These are phyloP conservation scores for Botryotinia calthae DNA, from an alignment of 2,329 filamentous ascomycete genomes.

Conservation along the genomic window DNA sequence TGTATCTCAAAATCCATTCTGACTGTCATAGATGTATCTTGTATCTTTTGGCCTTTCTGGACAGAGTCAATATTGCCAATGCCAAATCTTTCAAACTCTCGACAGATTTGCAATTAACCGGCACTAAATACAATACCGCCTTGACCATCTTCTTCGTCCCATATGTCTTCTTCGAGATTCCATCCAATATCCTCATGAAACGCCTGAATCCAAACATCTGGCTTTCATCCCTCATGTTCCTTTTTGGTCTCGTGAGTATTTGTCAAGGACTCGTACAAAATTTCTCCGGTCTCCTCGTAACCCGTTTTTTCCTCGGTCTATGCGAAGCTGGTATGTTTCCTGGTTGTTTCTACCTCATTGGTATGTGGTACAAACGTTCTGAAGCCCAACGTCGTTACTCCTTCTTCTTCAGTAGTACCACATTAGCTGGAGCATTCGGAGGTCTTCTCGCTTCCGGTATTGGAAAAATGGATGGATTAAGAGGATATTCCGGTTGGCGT, in stretches of 20 bases:
- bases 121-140: conserved; percentile 67
- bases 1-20: background rate
- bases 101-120: conserved; percentile 59
- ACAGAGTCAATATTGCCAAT: conserved; percentile 78
- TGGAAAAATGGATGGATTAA: conserved; percentile 76
- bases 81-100: conserved; percentile 65
- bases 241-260: conserved; percentile 50
- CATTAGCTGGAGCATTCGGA: conserved; percentile 78
- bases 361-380: conserved; percentile 84
- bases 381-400: conserved; percentile 91
- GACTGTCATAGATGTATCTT: conserved; percentile 48
- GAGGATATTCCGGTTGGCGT: conserved; percentile 70
- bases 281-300: conserved; percentile 75
- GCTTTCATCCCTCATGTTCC: conserved; percentile 75
- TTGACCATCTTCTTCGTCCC: conserved; percentile 81
- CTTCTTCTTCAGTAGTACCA: conserved; percentile 88
- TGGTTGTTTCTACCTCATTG: conserved; percentile 70
- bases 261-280: conserved; percentile 47
- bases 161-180: conserved; percentile 70
- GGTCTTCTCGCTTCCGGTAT: conserved; percentile 83
- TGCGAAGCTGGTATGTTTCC: conserved; percentile 77
- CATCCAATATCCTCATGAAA: conserved; percentile 71
- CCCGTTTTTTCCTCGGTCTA: conserved; percentile 81
- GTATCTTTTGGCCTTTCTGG: conserved; percentile 67
- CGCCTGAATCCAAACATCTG: conserved; percentile 63